Percentiles rank a stretch among this genome's conserved stretches.
Conservation (phyloP, 176 grass and related monocot species). For the Juncus effusus region DNA sequence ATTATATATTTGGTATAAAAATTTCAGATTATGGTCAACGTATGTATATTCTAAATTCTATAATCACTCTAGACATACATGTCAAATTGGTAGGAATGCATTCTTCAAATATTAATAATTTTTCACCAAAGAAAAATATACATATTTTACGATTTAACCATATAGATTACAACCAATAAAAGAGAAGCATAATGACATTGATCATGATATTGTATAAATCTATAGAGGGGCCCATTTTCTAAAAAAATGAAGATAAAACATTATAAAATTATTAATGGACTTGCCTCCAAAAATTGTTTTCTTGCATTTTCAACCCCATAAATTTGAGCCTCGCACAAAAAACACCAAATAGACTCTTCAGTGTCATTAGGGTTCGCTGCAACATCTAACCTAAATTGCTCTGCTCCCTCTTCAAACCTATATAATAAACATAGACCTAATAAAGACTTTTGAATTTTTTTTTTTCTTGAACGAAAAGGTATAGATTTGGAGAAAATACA, state of each 20-base stretch:
- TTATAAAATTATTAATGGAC: background rate
- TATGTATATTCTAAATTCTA: no score
- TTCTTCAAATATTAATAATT: no score
- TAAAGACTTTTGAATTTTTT: background rate
- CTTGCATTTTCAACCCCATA: conserved; percentile 55
- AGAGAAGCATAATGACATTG: no score
- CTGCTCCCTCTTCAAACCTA: conserved; percentile 79
- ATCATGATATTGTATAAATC: background rate
- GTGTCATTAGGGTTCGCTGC: conserved; percentile 72
- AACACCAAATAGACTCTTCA: conserved; percentile 89
- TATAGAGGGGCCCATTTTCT: background rate
- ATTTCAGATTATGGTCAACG: no score
- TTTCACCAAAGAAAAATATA: no score
- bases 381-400: conserved; percentile 85
- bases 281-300: conserved; percentile 76
- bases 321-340: conserved; percentile 73
- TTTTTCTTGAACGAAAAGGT: background rate
- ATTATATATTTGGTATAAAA: no score
- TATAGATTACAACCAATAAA: no score
- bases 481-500: background rate
- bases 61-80: no score
- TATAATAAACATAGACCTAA: background rate
- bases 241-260: background rate
- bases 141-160: no score
- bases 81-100: no score